Evolutionary conservation across 225 moss, liverwort and hornwort species (phyloP), one percentile per base, ranked within the genome.

Genomic region (Marchantia polymorpha): DNA sequence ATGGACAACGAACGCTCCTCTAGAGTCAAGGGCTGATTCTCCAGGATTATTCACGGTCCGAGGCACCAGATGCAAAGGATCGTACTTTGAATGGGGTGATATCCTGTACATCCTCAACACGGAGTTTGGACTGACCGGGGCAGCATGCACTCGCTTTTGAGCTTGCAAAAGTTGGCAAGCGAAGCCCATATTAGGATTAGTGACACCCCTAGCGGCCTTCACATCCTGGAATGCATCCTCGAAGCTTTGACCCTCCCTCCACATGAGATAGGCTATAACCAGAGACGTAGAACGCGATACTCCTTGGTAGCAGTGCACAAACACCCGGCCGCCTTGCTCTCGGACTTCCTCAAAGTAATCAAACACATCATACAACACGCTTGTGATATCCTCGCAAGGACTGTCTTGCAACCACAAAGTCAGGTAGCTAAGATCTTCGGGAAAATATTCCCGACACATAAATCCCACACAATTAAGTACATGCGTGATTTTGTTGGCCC

Each of bases 221-320:
- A 87, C 86, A 77, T 84, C 73, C 66, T 83, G 82, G 49, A 90
- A 90, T 22, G 87, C 90, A 75, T 87, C 80, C 58, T 90, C 86
- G 81, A 90, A 90, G 69, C 83, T 84, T 25, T 52, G 72, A 46
- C 83, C 83, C 22, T 61, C 78, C 7, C 85, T 29, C 87, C 90
- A 90, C 90, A 90, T 87, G 30, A 90, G 82, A 56, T 90, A 90
- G 11, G 90, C 90, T 25, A 90, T 90, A 16, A 87, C 90, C 52
- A 90, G 82, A 54, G 90, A 87, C 60, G 90, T 87, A 9, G 87
- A 90, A 64, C 87, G 80, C 0, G 90, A 90, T 56, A 90, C 86
- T 4, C 90, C 90, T 77, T 90, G 87, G 76, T 82, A 90, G 73
- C 87, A 90, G 77, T 90, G 90, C 69, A 90, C 90, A 86, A 90